Evolutionary conservation across 2,329 filamentous ascomycete genomes (phyloP), one percentile per base, ranked within the genome.

Genomic region (Arthrobotrys musiformis): DNA sequence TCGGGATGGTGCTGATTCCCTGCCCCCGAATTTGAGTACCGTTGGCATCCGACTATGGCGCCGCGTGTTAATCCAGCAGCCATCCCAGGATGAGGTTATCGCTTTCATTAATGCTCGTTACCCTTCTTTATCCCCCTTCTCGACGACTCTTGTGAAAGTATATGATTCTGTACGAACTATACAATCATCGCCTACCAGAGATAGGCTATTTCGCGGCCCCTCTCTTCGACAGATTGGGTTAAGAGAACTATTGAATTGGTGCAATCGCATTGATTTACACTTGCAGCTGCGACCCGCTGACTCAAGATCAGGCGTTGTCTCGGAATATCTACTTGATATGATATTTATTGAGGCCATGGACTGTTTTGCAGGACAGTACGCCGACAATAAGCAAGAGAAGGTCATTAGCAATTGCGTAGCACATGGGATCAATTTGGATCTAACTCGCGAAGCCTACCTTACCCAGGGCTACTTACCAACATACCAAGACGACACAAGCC

Each of bases 301-400:
- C 35, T 62, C 63, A 42, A 40, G 58, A 62, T 67, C 60, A 22
- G 66, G 73, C 2, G 61, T 70, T 17, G 89, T 93, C 22, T 89
- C 87, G n/a, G 92, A 94, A 80, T 88, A 88, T 1, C 89, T 89
- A 0, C 86, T 89, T 79, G 91, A 97, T 81, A 90, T 91, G 81
- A 97, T 98, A 83, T 97, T 97, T 81, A 89, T 97, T 85, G 95
- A 99, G 82, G 92, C 93, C 0, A 87, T 95, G 63, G 95, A 99
- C 83, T 96, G 94, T 82, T 98, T 99, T 83, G 90, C 93, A 46
- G 73, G 92, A 92, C 66, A 93, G 91, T 82, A 86, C 95, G 52
- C 90, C 91, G 8, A 91, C 91, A 70, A 86, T 87, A 30, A 86
- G 88, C 11, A 85, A 90, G 30, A 89, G 90, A 60, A 84, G 85